These are phyloP conservation scores for Dactylellina sp. DNA, from an alignment of 2,329 filamentous ascomycete species.

Conservation along the genomic window DNA sequence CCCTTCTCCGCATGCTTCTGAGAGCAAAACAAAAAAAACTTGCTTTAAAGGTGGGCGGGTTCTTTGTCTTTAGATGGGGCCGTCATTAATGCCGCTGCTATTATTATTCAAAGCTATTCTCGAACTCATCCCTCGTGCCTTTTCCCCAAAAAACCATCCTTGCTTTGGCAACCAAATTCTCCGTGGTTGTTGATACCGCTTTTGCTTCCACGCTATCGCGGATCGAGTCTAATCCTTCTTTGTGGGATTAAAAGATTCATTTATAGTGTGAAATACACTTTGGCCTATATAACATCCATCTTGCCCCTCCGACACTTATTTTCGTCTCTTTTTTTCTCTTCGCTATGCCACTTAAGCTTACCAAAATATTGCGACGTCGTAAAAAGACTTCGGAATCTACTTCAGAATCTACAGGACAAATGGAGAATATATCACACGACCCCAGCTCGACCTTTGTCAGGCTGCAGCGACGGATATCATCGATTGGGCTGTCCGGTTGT, in stretches of 20 bases:
- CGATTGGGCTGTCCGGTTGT: conserved; percentile 35
- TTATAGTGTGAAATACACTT: conserved; percentile 15
- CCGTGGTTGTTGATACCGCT: conserved; percentile 25
- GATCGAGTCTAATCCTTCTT: conserved; percentile 41
- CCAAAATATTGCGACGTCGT: conserved; percentile 49
- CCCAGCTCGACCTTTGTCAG: conserved; percentile 39
- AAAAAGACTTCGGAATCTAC: conserved; percentile 37
- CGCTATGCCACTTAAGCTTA: conserved; percentile 35
- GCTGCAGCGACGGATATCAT: conserved; percentile 42
- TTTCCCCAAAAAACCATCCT: conserved; percentile 16
- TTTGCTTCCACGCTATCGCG: conserved; percentile 41
- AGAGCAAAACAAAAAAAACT: conserved; percentile 13
- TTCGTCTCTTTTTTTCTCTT: conserved; percentile 16
- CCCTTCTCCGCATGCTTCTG: conserved; percentile 27
- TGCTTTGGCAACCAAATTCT: conserved; percentile 5
- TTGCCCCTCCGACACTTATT: conserved; percentile 7
- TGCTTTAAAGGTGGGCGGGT: conserved; percentile 23
- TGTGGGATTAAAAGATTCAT: conserved; percentile 8
- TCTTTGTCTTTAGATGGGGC: conserved; percentile 9
- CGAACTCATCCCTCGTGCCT: conserved; percentile 9
- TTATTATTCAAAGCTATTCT: conserved; percentile 10
- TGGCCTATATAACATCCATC: conserved; percentile 28
- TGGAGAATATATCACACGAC: conserved; percentile 38
- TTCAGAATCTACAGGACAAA: conserved; percentile 18
- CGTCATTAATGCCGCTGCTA: conserved; percentile 21